Evolutionary conservation across 306 rosid species (phyloP), one percentile per base, ranked within the genome.

Genomic region (Pyrus pyrifolia): DNA sequence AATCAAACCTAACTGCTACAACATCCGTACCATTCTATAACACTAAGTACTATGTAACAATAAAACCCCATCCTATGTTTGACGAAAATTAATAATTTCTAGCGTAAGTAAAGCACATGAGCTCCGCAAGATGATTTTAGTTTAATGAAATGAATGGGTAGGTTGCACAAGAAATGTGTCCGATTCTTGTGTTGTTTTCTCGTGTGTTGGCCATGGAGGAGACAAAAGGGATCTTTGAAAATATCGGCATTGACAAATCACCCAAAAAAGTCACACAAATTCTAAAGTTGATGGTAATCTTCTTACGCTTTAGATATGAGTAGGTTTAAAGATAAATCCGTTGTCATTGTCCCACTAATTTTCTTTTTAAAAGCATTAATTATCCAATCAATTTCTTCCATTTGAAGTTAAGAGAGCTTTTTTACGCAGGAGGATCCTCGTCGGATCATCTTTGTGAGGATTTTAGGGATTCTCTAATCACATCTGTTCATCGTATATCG

Each of bases 211-310:
- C 84, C 87, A 81, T 83, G 25, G 13, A 61, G 73, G 77, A 65
- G 76, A 79, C 83, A 80, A 66, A 35, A 29, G 53, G 51, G 74
- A 59, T 70, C 66, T 73, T 42, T 69, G 22, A 74, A 69, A 78
- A 69, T 76, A 30, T 83, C 63, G 77, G 78, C 59, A 65, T 76
- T 76, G 90, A 86, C 82, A 31, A 79, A 51, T 77, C 73, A 72
- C 84, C 76, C 67, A 8, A 67, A 66, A 66, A 27, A 59, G 14
- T 60, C 38, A 8, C 70, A 27, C 21, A 55, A 68, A 13, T 65
- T 63, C 65, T 68, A 42, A 63, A 30, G 51, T 77, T 29, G 21
- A 65, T 33, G 69, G 17, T 33, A 23, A 65, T 5, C 22, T 33
- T 65, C 15, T 65, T 65, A 8, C 59, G 18, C 69, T 33, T 65